phyloP scores from a whole-genome alignment of 768 basidiomycete species.

The Russula griseocarnosa region DNA sequence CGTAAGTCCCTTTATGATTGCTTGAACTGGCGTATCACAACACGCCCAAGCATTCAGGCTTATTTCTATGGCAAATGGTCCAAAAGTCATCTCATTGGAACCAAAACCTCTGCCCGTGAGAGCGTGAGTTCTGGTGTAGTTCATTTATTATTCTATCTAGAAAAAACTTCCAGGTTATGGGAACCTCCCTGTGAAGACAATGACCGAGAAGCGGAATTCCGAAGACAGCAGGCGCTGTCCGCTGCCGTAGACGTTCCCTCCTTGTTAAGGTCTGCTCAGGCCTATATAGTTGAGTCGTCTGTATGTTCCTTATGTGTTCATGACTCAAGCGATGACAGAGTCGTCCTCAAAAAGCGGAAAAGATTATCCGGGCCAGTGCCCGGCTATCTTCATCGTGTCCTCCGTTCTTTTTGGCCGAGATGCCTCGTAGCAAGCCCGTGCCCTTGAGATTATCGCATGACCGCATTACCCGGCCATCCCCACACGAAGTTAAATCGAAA shows the following conservation, averaged over 20 bases:
- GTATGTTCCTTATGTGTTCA: neutral
- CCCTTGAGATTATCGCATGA: neutral
- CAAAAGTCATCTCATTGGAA: constrained; percentile 22
- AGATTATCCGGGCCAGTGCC: constrained; percentile 15
- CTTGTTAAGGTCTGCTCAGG: constrained; percentile 31
- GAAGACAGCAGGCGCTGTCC: constrained; percentile 31
- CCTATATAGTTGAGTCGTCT: constrained; percentile 29
- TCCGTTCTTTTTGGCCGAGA: constrained; percentile 17
- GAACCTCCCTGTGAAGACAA: constrained; percentile 36
- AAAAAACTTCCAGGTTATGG: constrained; percentile 29
- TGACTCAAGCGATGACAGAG: constrained; percentile 11
- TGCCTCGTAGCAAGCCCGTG: neutral
- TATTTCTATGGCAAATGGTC: constrained; percentile 8
- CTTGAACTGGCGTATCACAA: neutral
- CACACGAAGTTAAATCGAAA: constrained; percentile 18
- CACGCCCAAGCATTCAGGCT: constrained; percentile 23
- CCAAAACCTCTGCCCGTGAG: constrained; percentile 18
- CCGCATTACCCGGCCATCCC: constrained; percentile 6
- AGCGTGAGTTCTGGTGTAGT: constrained; percentile 7
- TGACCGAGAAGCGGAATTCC: constrained; percentile 30
- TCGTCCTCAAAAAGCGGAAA: constrained; percentile 1
- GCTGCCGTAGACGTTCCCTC: constrained; percentile 34
- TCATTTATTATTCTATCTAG: neutral
- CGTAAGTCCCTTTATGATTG: constrained; percentile 1
- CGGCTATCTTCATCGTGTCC: neutral